These are phyloP conservation scores for Nematocida sp. DNA, from an alignment of 371 early-diverging fungal species.

Conservation along the genomic window DNA sequence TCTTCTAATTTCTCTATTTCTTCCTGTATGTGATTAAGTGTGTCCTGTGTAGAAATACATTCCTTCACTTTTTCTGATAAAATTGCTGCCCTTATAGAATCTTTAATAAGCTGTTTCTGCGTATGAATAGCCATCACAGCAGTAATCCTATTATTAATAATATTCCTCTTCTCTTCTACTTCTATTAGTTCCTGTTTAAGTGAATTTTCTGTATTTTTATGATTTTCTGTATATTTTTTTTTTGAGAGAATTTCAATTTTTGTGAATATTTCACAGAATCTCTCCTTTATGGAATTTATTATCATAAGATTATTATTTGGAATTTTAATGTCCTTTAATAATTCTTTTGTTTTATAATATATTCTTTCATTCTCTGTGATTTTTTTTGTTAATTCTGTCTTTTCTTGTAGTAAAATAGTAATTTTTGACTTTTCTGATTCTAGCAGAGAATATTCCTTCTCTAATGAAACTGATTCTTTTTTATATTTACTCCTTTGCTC, in stretches of 20 bases:
- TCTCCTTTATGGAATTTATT: neutral
- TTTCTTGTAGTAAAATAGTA: slow-evolving; percentile 3
- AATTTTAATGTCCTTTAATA: neutral
- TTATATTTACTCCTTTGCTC: slow-evolving; percentile 10
- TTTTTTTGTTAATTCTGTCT: neutral
- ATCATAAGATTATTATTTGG: neutral
- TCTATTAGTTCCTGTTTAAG: slow-evolving; percentile 6
- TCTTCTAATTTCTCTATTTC: slow-evolving; percentile 25
- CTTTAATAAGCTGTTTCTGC: slow-evolving; percentile 37
- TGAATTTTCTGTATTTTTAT: neutral
- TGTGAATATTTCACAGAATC: neutral
- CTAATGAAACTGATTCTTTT: slow-evolving; percentile 1
- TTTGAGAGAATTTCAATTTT: neutral
- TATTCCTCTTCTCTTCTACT: slow-evolving; percentile 1
- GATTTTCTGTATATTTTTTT: slow-evolving; percentile 3
- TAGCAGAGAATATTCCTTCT: slow-evolving; percentile 2
- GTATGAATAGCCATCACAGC: neutral
- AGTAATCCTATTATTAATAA: neutral
- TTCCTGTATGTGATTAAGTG: neutral
- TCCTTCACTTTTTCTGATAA: neutral
- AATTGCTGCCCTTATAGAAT: slow-evolving; percentile 18
- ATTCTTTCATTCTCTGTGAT: neutral
- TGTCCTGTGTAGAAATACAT: slow-evolving; percentile 22
- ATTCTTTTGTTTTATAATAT: neutral
- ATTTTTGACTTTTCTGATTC: slow-evolving; percentile 1